These are phyloP conservation scores for Citrullus colocynthis DNA, from an alignment of 306 rosid species.

Conservation along the genomic window DNA sequence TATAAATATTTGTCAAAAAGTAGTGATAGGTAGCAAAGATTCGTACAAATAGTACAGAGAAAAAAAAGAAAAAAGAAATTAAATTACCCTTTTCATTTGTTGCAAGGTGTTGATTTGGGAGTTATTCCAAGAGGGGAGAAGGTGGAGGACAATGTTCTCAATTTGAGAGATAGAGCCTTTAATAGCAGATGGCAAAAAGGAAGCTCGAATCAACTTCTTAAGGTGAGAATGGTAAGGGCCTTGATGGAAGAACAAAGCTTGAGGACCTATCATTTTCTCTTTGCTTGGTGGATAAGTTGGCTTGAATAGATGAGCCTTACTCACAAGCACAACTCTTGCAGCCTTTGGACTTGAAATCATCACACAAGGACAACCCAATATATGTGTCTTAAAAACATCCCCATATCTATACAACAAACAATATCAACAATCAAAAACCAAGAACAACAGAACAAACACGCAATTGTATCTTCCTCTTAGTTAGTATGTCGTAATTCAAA, in stretches of 20 bases:
- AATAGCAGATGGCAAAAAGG: slow-evolving; percentile 48
- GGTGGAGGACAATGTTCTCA: slow-evolving; percentile 39
- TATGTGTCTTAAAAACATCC: slow-evolving; percentile 63
- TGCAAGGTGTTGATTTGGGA: slow-evolving; percentile 54
- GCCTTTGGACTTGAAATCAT: slow-evolving; percentile 75
- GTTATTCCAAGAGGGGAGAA: slow-evolving; percentile 52
- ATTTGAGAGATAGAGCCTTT: slow-evolving; percentile 44
- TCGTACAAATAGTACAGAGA: too few species aligned
- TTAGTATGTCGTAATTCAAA: neutral
- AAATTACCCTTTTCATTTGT: slow-evolving; percentile 59
- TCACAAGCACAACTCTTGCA: slow-evolving; percentile 58
- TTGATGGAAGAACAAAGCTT: slow-evolving; percentile 75
- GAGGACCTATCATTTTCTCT: slow-evolving; percentile 70
- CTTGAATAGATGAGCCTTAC: slow-evolving; percentile 54
- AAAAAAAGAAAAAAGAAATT: neutral
- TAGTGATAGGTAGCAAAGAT: too few species aligned
- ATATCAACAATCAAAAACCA: neutral
- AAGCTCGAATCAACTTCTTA: slow-evolving; percentile 47
- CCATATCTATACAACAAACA: slow-evolving; percentile 41
- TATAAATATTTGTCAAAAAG: too few species aligned
- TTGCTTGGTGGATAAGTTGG: slow-evolving; percentile 90
- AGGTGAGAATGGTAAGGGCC: slow-evolving; percentile 69
- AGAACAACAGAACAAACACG: neutral
- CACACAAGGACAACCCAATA: slow-evolving; percentile 81
- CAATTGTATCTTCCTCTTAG: too few species aligned